phyloP scores from a whole-genome alignment of 202 grass and related monocot genomes.

The Brachypodium distachyon region DNA sequence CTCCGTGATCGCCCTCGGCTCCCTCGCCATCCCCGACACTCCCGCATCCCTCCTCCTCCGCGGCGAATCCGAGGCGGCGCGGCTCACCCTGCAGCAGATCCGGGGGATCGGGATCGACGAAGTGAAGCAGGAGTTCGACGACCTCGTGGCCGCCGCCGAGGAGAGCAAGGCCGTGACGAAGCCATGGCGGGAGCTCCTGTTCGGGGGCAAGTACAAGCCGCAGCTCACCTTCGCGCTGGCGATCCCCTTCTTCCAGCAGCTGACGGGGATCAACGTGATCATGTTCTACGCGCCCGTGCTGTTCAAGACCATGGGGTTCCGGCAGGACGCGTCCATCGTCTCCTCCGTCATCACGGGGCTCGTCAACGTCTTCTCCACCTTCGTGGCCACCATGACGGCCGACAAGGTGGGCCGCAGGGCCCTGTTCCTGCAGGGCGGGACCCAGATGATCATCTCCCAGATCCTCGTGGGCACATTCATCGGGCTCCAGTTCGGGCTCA shows the following conservation, averaged over 20 bases:
- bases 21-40: conserved; percentile 39
- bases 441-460: conserved; percentile 74
- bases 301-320: conserved; percentile 71
- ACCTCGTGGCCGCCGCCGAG: conserved; percentile 13
- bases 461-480: conserved; percentile 52
- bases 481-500: conserved; percentile 49
- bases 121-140: conserved; percentile 35
- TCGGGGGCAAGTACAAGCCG: conserved; percentile 45
- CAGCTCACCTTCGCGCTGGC: conserved; percentile 29
- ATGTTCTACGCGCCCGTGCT: conserved; percentile 79
- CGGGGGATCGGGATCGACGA: conserved; percentile 26
- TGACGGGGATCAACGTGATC: conserved; percentile 75
- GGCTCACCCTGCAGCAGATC: conserved; percentile 28
- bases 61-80: conserved; percentile 33
- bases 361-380: conserved; percentile 55
- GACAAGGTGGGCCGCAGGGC: conserved; percentile 49
- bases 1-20: conserved; percentile 26
- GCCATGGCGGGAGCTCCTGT: conserved; percentile 39
- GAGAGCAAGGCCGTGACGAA: conserved; percentile 19
- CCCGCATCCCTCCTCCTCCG: conserved; percentile 36
- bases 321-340: conserved; percentile 38
- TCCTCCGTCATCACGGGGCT: conserved; percentile 65
- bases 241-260: conserved; percentile 63
- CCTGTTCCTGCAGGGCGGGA: conserved; percentile 65
- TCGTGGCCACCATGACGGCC: conserved; percentile 43